A percentile compares a stretch with the other conserved stretches of the same genome.
Conservation (phyloP, 129 eudicot species). For the Helianthus annuus region DNA sequence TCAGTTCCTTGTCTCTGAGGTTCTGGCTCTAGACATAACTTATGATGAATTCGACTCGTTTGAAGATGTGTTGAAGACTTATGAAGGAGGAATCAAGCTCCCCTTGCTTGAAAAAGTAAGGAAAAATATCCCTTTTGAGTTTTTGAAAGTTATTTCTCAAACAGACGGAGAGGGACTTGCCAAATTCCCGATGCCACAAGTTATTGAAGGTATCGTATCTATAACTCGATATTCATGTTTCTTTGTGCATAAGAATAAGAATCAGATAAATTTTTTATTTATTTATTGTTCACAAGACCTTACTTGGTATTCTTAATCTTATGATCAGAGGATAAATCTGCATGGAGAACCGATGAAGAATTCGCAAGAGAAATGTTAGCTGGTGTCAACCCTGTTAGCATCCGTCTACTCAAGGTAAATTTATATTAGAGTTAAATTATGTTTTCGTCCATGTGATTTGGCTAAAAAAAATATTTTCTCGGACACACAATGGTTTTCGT, state of each 20-base stretch:
- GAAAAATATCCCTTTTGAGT: conserved; percentile 39
- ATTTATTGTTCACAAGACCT: background rate
- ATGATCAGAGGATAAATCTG: conserved; percentile 54
- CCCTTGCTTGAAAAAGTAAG: conserved; percentile 19
- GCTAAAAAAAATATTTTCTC: no score
- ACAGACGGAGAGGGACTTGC: conserved; percentile 47
- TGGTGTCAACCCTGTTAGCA: conserved; percentile 21
- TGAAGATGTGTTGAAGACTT: conserved; percentile 42
- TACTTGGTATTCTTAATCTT: background rate
- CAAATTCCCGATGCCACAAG: conserved; percentile 54
- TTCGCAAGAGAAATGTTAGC: conserved; percentile 28
- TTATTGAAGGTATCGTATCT: conserved; percentile 43
- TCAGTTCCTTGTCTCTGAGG: conserved; percentile 40
- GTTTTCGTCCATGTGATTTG: no score
- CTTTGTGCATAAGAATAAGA: background rate
- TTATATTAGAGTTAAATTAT: background rate
- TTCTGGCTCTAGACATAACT: conserved; percentile 39
- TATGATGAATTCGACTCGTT: conserved; percentile 44
- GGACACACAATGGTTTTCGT: no score
- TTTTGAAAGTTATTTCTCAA: conserved; percentile 38
- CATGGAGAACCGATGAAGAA: conserved; percentile 58
- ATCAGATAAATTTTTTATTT: background rate
- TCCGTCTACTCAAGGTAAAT: conserved; percentile 25
- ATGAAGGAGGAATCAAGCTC: conserved; percentile 51
- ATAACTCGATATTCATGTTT: background rate